Conservation (phyloP, 345 rosid genomes). For the Salix caprea region DNA sequence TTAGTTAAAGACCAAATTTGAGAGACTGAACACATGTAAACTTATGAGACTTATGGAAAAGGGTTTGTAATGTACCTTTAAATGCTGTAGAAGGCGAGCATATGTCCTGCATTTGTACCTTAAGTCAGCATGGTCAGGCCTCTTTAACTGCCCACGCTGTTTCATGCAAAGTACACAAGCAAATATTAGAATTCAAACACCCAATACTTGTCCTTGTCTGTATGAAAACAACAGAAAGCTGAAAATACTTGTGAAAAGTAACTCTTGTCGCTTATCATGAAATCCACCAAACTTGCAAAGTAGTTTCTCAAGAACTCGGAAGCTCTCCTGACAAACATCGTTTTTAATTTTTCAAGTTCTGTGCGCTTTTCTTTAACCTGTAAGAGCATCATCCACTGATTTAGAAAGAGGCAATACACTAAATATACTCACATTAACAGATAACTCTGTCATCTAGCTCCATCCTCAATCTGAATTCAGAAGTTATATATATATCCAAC, state of each 20-base stretch:
- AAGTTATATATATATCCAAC: neutral
- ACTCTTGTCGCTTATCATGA: conserved; percentile 96
- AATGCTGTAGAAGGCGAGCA: conserved; percentile 96
- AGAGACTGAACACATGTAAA: conserved; percentile 5
- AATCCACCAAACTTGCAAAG: conserved; percentile 98
- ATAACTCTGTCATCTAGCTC: neutral
- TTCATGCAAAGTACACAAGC: conserved; percentile 20
- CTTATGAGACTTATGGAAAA: conserved; percentile 1
- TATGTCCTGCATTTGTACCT: conserved; percentile 98
- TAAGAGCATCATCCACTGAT: neutral
- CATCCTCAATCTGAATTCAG: neutral
- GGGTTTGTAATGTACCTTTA: conserved; percentile 53
- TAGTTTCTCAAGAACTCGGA: conserved; percentile 94
- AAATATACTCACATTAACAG: neutral
- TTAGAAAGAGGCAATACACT: neutral
- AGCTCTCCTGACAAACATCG: conserved; percentile 84
- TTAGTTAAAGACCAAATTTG: conserved; percentile 13
- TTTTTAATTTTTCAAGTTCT: conserved; percentile 73
- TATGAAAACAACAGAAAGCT: neutral
- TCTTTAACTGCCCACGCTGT: conserved; percentile 96
- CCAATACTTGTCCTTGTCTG: conserved; percentile 4
- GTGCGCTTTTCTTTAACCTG: conserved; percentile 88
- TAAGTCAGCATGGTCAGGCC: conserved; percentile 99
- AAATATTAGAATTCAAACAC: conserved; percentile 14
- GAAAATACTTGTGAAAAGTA: conserved; percentile 87